phyloP scores from a whole-genome alignment of 345 rosid species.

The Sapria himalayana region DNA sequence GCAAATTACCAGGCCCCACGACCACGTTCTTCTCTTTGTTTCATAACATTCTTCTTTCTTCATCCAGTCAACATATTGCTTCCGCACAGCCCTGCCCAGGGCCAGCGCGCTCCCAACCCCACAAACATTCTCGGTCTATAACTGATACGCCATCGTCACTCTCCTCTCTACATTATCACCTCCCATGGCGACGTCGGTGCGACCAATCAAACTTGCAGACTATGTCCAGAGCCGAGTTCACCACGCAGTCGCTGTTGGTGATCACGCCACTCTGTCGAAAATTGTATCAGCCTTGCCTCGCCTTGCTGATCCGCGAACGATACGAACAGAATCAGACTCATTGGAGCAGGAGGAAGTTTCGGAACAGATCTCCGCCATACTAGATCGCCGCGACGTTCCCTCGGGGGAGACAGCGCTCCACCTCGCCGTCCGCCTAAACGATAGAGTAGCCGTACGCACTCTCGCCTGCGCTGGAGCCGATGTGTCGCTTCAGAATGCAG shows the following conservation, averaged over 20 bases:
- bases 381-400: constrained; percentile 82
- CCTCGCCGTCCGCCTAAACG: constrained; percentile 53
- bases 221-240: constrained; percentile 77
- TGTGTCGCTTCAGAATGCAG: constrained; percentile 45
- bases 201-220: constrained; percentile 33
- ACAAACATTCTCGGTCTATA: no score
- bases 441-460: constrained; percentile 24
- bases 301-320: constrained; percentile 37
- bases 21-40: no score
- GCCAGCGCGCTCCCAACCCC: not conserved
- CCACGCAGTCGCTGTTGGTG: constrained; percentile 57
- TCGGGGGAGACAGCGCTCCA: constrained; percentile 73
- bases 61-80: no score
- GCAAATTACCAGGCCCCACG: no score
- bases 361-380: constrained; percentile 48
- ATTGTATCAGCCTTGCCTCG: constrained; percentile 48
- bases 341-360: constrained; percentile 40
- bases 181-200: constrained; percentile 16
- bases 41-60: no score
- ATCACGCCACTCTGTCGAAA: constrained; percentile 43
- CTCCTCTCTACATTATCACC: constrained; percentile 3
- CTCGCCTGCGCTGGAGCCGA: constrained; percentile 60
- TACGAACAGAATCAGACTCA: constrained; percentile 58
- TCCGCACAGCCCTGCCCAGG: not conserved
- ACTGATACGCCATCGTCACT: no score